Evolutionary conservation across 2,329 filamentous ascomycete genomes (phyloP).

Genomic region (Ceratocystis destructans): DNA sequence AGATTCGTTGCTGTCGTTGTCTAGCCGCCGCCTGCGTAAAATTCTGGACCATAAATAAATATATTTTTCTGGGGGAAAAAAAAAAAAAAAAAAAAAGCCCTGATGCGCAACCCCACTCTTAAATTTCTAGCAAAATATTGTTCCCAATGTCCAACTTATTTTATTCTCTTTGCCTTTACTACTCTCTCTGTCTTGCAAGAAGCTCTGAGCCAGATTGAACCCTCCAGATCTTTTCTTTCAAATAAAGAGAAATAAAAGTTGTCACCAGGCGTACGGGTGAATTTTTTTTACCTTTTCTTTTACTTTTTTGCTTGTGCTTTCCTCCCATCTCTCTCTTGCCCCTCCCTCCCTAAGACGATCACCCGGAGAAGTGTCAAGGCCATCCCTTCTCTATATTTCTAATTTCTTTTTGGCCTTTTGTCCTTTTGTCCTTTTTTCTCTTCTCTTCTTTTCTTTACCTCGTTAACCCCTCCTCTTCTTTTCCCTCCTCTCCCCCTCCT

Average conservation of each 20-base stretch:
- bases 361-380: neutral
- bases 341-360: neutral
- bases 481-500: too few relatives aligned
- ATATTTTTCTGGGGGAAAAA: neutral
- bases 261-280: slow-evolving; percentile 15
- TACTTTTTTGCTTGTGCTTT: neutral
- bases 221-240: slow-evolving; percentile 11
- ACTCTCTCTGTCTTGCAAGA: neutral
- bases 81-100: slow-evolving; percentile 16
- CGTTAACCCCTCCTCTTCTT: neutral
- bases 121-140: slow-evolving; percentile 17
- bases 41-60: slow-evolving; percentile 2
- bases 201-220: neutral
- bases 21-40: neutral
- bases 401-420: slow-evolving; percentile 9
- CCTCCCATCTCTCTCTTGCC: neutral
- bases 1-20: neutral
- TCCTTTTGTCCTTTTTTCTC: slow-evolving; percentile 9
- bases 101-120: slow-evolving; percentile 19
- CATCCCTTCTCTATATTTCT: neutral
- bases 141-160: neutral
- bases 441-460: neutral
- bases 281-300: slow-evolving; percentile 8
- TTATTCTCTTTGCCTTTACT: slow-evolving; percentile 7
- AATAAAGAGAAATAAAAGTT: slow-evolving; percentile 14